A percentile compares a stretch with the other conserved stretches of the same genome.
Conservation (phyloP, 2,329 filamentous ascomycete species). For the Pseudogymnoascus sp. region DNA sequence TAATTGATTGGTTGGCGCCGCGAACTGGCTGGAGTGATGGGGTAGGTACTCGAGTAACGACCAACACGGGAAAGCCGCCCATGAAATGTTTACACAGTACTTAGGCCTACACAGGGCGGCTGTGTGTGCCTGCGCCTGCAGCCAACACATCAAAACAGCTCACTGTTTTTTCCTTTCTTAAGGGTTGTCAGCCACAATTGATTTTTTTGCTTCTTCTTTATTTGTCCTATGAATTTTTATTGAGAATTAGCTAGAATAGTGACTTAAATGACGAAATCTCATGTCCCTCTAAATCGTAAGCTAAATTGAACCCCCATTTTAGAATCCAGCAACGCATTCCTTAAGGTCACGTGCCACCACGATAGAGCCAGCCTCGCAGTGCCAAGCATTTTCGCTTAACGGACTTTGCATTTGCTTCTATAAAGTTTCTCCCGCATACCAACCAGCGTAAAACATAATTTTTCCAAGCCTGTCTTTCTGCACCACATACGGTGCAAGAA, state of each 20-base stretch:
- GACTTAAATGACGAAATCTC: neutral
- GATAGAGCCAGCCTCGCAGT: neutral
- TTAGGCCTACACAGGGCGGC: neutral
- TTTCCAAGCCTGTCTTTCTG: slow-evolving; percentile 5
- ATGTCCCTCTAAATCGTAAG: neutral
- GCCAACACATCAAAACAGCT: slow-evolving; percentile 6
- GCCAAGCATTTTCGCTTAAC: slow-evolving; percentile 6
- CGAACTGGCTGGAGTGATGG: neutral
- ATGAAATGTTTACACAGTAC: slow-evolving; percentile 7
- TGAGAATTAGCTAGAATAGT: neutral
- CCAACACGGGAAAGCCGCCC: neutral
- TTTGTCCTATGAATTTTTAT: neutral
- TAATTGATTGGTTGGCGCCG: slow-evolving; percentile 4
- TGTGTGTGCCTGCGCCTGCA: neutral
- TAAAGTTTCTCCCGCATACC: neutral
- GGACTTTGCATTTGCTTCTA: slow-evolving; percentile 4
- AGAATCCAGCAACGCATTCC: neutral
- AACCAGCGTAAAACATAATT: neutral
- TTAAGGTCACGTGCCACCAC: neutral
- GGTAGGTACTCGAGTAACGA: neutral
- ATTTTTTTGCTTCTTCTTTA: neutral
- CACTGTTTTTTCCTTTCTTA: neutral
- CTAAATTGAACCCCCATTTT: neutral
- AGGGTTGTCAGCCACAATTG: neutral
- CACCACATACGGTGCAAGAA: slow-evolving; percentile 2